phyloP scores from a whole-genome alignment of 192 early-diverging fungal genomes.

The Backusella australiensis region DNA sequence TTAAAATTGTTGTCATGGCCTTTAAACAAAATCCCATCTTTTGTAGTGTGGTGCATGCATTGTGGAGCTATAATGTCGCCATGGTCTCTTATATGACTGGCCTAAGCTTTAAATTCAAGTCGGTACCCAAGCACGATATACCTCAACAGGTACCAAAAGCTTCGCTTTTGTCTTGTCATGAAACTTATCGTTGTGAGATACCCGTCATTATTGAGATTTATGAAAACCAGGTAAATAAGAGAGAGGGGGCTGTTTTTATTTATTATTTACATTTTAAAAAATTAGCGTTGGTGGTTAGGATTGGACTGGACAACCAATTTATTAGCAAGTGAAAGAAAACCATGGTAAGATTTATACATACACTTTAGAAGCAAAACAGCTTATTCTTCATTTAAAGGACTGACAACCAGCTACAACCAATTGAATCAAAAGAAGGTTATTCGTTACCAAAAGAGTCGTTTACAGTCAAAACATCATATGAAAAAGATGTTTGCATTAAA shows the following conservation, averaged over 20 bases:
- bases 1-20: neutral
- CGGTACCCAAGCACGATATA: neutral
- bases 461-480: neutral
- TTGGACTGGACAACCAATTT: slow-evolving; percentile 55
- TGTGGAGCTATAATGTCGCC: neutral
- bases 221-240: slow-evolving; percentile 30
- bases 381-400: slow-evolving; percentile 33
- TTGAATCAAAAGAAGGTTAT: slow-evolving; percentile 45
- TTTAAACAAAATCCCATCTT: neutral
- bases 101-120: neutral
- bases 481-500: neutral
- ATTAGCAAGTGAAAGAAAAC: slow-evolving; percentile 44
- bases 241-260: neutral
- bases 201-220: slow-evolving; percentile 19
- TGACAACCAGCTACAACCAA: slow-evolving; percentile 46
- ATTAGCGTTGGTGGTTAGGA: slow-evolving; percentile 49
- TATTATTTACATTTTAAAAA: neutral
- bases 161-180: neutral
- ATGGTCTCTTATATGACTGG: neutral
- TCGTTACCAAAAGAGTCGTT: slow-evolving; percentile 37
- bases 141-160: neutral
- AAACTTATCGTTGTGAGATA: neutral
- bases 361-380: neutral
- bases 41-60: neutral
- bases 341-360: neutral